A percentile compares a stretch with the other conserved stretches of the same genome.
Evolutionary conservation across 2,329 filamentous ascomycete genomes (phyloP).

Genomic region (Cladosporium sp.): DNA sequence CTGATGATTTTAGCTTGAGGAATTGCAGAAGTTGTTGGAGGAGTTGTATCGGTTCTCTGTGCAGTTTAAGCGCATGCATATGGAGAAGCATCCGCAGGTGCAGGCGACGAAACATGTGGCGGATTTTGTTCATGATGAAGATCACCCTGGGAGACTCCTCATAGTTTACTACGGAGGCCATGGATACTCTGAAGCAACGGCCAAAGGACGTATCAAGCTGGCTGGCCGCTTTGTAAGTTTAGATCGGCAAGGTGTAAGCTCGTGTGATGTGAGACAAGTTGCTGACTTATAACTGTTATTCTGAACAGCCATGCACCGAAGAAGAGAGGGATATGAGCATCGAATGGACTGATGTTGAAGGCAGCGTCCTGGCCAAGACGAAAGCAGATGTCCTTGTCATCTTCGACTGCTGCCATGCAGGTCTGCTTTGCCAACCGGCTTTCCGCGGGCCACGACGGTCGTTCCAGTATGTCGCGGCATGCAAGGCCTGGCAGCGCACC

Average conservation of each 20-base stretch:
- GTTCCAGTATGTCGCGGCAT: conserved; percentile 11
- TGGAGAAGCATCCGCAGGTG: neutral
- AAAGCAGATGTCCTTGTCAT: conserved; percentile 3
- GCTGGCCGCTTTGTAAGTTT: neutral
- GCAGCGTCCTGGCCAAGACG: neutral
- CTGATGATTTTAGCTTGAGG: neutral
- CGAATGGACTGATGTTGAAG: conserved; percentile 7
- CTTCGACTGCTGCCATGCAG: conserved; percentile 8
- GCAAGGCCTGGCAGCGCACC: neutral
- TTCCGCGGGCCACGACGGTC: neutral
- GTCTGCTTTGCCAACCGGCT: neutral
- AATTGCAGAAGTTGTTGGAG: neutral
- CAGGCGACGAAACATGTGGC: conserved; percentile 2
- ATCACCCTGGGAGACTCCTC: neutral
- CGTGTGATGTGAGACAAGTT: no score
- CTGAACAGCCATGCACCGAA: neutral
- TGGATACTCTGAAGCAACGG: neutral
- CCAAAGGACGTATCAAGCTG: neutral
- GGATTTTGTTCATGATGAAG: neutral
- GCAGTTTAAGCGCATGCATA: neutral
- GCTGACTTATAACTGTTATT: no score
- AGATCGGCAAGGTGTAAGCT: no score
- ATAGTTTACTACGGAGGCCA: conserved; percentile 4
- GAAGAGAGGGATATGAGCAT: neutral
- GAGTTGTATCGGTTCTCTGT: neutral